Evolutionary conservation across 352 stramenopile species (phyloP), one percentile per base, ranked within the genome.

Genomic region (Globisporangium nunn): DNA sequence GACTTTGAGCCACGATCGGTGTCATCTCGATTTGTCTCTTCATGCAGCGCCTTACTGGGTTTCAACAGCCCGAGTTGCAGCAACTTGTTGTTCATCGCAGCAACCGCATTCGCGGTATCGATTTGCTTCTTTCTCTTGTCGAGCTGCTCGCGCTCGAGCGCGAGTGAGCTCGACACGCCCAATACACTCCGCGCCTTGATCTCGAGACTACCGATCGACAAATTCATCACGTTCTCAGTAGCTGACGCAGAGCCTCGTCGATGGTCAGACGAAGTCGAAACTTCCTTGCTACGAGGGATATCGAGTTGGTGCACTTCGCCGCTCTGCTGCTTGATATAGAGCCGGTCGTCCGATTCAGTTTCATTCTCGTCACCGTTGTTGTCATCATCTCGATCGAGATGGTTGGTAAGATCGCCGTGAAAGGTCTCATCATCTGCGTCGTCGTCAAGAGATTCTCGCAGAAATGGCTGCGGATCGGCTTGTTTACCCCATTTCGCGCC

Each of bases 101-200:
- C 75, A 3, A 93, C 80, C 2, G 83, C 83, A 58, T 89, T 85
- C 8, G 69, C 83, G 15, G 83, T 93, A 29, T 91, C 75, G 5
- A 81, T 53, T 51, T 92, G 82, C 45, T 85, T 89, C 43, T 81
- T 79, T 2, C 77, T 62, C 54, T 88, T 88, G 11, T 87, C 74
- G 14, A 88, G 59, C 30, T 87, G 75, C 31, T 93, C 78, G 6
- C 83, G 75, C 58, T 89, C 83, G 5, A 88, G 51, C 2, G 75
- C 80, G 6, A 91, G 58, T 0, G 80, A 85, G 18, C 54, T 74
- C 15, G 54, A 58, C 18, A 37, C 10, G 12, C 31, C 12, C 10
- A 6, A 39, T 5, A 10, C 3, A 12, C 47, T 35, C 14, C 49
- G 52, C 5, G 52, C 17, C 5, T 57, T 54, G 35, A 62, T 49